Evolutionary conservation across 2,329 filamentous ascomycete genomes (phyloP).

Genomic region (Ascochyta pisi): DNA sequence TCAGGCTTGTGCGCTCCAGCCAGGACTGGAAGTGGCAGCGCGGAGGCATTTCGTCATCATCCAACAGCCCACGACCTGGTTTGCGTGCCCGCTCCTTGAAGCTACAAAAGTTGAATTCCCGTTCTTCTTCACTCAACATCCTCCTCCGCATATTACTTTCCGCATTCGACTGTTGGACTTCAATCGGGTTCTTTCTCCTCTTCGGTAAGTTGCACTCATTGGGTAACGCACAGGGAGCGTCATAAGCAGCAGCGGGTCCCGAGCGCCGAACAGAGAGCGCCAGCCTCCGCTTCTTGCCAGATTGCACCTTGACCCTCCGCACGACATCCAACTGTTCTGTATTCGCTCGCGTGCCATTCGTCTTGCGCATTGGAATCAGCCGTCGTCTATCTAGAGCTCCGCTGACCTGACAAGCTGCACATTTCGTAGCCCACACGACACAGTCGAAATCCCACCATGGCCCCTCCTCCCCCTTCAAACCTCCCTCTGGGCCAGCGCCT

Average conservation of each 20-base stretch:
- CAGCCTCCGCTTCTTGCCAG: slow-evolving; percentile 46
- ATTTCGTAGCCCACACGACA: slow-evolving; percentile 40
- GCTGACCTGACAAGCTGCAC: slow-evolving; percentile 36
- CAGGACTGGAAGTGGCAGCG: slow-evolving; percentile 27
- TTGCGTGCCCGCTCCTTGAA: slow-evolving; percentile 35
- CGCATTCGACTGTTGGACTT: slow-evolving; percentile 3
- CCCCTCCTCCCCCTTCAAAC: slow-evolving; percentile 74
- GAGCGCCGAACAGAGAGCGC: slow-evolving; percentile 30
- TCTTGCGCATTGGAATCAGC: slow-evolving; percentile 24
- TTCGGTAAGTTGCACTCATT: slow-evolving; percentile 38
- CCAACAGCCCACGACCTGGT: slow-evolving; percentile 38
- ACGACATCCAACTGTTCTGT: slow-evolving; percentile 25
- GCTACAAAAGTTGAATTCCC: slow-evolving; percentile 31
- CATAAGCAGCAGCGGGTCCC: slow-evolving; percentile 39
- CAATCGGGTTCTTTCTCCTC: slow-evolving; percentile 21
- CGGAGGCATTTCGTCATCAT: slow-evolving; percentile 47
- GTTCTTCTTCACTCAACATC: slow-evolving; percentile 14
- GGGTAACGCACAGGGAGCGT: slow-evolving; percentile 34
- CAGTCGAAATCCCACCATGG: slow-evolving; percentile 58
- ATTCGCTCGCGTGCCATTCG: slow-evolving; percentile 18
- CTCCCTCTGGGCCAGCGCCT: slow-evolving; percentile 78
- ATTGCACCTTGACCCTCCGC: slow-evolving; percentile 37
- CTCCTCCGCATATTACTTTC: slow-evolving; percentile 7
- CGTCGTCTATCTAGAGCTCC: slow-evolving; percentile 23
- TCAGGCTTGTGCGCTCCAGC: slow-evolving; percentile 31